These are phyloP conservation scores for Ceratobasidium sp. DNA, from an alignment of 1,284 basidiomycete genomes.

Conservation along the genomic window DNA sequence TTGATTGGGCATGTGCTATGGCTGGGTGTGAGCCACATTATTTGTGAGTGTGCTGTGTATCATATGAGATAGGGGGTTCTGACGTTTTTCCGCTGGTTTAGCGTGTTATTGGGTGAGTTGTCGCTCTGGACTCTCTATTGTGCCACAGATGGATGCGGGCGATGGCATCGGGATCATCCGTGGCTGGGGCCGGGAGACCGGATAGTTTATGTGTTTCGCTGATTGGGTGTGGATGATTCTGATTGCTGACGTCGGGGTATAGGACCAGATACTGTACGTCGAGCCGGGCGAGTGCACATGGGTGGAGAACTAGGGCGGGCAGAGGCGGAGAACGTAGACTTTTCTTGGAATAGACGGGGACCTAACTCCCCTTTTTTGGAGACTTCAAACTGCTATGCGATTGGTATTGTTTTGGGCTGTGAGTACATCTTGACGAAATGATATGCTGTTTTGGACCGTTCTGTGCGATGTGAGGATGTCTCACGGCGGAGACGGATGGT, in stretches of 20 bases:
- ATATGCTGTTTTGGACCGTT: background rate
- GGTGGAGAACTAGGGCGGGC: conserved; percentile 17
- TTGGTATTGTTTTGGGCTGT: background rate
- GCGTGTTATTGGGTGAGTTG: conserved; percentile 30
- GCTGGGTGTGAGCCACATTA: conserved; percentile 30
- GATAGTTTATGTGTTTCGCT: conserved; percentile 15
- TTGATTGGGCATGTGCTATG: conserved; percentile 21
- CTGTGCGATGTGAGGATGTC: background rate
- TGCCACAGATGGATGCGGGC: conserved; percentile 7
- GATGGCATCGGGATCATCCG: conserved; percentile 31
- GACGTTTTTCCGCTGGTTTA: conserved; percentile 19
- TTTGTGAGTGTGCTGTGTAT: conserved; percentile 7
- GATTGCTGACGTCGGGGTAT: conserved; percentile 11
- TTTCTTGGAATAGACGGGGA: conserved; percentile 16
- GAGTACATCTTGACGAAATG: conserved; percentile 17
- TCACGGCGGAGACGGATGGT: background rate
- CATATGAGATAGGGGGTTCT: background rate
- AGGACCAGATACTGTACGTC: conserved; percentile 36
- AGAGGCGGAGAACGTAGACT: background rate
- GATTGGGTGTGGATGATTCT: conserved; percentile 18
- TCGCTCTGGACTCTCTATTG: conserved; percentile 13
- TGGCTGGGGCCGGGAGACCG: conserved; percentile 18
- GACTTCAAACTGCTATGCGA: background rate
- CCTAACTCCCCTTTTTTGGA: background rate
- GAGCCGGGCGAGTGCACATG: conserved; percentile 30